Evolutionary conservation across 495 filamentous ascomycete genomes (phyloP).

Genomic region (Penicillium bialowiezense): DNA sequence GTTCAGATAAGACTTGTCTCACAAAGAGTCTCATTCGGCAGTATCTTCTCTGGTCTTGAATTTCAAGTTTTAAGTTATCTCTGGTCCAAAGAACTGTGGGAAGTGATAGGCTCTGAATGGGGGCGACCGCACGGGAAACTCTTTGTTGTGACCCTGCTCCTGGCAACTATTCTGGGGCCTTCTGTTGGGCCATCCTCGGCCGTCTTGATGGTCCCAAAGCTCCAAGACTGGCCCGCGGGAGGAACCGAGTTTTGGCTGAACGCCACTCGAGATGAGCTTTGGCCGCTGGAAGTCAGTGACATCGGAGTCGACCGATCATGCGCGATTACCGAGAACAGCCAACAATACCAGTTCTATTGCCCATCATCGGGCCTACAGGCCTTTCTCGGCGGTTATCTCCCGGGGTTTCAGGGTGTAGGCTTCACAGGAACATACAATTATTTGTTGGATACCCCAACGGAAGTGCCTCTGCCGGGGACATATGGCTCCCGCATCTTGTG

Average conservation of each 20-base stretch:
- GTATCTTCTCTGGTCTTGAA: slow-evolving; percentile 20
- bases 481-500: no score
- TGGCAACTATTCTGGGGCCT: slow-evolving; percentile 12
- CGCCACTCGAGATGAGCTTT: slow-evolving; percentile 17
- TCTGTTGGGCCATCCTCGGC: slow-evolving; percentile 20
- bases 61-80: slow-evolving; percentile 19
- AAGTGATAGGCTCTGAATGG: not conserved
- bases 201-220: slow-evolving; percentile 15
- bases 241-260: slow-evolving; percentile 24
- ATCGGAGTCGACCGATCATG: no score
- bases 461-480: no score
- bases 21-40: slow-evolving; percentile 16
- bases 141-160: not conserved
- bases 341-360: no score
- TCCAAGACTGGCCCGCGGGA: slow-evolving; percentile 20
- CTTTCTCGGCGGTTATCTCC: no score
- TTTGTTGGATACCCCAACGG: no score
- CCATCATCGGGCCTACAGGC: no score
- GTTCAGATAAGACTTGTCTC: slow-evolving; percentile 5
- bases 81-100: slow-evolving; percentile 27
- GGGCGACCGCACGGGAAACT: not conserved
- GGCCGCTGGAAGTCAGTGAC: slow-evolving; percentile 7
- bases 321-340: no score
- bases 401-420: no score
- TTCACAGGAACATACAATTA: no score